Conservation (phyloP, 805 yeast species). For the Ogataea sp. region DNA sequence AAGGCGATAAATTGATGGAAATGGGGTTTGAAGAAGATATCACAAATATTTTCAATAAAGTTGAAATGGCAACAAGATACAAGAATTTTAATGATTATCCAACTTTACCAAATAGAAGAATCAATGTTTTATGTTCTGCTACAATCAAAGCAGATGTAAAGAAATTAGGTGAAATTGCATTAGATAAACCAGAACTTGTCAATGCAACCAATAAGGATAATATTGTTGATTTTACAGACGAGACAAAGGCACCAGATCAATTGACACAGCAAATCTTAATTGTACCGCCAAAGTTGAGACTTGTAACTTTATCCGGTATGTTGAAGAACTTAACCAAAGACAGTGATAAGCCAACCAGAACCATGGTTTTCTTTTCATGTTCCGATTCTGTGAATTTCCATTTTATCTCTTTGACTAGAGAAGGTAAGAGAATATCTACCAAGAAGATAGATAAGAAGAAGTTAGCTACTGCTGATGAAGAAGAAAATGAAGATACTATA, state of each 20-base stretch:
- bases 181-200: conserved; percentile 68
- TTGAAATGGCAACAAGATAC: conserved; percentile 40
- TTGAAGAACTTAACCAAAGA: conserved; percentile 41
- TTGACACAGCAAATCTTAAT: conserved; percentile 70
- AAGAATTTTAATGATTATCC: conserved; percentile 26
- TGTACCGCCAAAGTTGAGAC: conserved; percentile 86
- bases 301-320: conserved; percentile 69
- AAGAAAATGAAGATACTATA: conserved; percentile 13
- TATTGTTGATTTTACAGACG: conserved; percentile 18
- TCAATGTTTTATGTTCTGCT: conserved; percentile 88
- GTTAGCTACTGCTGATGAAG: conserved; percentile 20
- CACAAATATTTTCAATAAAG: conserved; percentile 56
- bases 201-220: conserved; percentile 17
- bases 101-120: conserved; percentile 58
- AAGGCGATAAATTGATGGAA: conserved; percentile 94
- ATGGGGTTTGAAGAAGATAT: conserved; percentile 95
- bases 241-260: conserved; percentile 75
- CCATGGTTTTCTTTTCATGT: conserved; percentile 86
- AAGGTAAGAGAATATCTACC: conserved; percentile 32
- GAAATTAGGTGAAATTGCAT: conserved; percentile 70
- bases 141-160: conserved; percentile 78
- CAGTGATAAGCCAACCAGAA: conserved; percentile 32
- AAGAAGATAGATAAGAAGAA: conserved; percentile 19
- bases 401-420: conserved; percentile 61
- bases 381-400: conserved; percentile 97